Evolutionary conservation across 1,139 yeast genomes (phyloP).

Genomic region (Debaryomyces sp.): DNA sequence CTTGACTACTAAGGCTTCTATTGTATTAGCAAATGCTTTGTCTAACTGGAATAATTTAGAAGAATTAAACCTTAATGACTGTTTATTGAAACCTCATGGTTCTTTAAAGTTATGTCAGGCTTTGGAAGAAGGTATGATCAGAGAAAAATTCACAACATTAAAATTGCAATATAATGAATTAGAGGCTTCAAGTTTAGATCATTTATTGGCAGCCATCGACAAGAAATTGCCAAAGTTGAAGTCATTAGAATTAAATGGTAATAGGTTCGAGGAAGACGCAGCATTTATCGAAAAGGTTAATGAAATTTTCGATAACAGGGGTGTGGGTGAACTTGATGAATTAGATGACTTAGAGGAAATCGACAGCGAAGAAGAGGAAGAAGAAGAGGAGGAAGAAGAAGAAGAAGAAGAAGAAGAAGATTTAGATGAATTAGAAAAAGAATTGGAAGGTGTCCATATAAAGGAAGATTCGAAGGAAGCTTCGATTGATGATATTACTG

Average conservation of each 20-base stretch:
- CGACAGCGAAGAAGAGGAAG: slow-evolving; percentile 84
- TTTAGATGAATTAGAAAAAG: slow-evolving; percentile 62
- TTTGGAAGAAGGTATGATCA: slow-evolving; percentile 38
- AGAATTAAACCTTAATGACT: slow-evolving; percentile 87
- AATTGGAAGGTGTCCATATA: slow-evolving; percentile 44
- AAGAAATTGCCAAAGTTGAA: slow-evolving; percentile 63
- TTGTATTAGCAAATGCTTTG: slow-evolving; percentile 50
- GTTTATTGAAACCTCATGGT: slow-evolving; percentile 81
- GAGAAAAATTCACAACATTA: slow-evolving; percentile 52
- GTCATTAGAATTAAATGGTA: slow-evolving; percentile 85
- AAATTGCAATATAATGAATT: slow-evolving; percentile 91
- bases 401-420: slow-evolving; percentile 54
- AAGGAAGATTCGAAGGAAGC: slow-evolving; percentile 38
- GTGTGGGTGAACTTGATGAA: slow-evolving; percentile 83
- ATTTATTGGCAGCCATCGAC: slow-evolving; percentile 55
- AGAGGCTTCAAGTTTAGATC: slow-evolving; percentile 61
- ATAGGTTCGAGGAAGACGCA: slow-evolving; percentile 62
- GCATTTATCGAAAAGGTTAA: slow-evolving; percentile 36
- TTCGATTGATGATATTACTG: slow-evolving; percentile 61
- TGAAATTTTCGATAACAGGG: slow-evolving; percentile 70
- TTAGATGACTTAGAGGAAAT: slow-evolving; percentile 92
- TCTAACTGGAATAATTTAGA: slow-evolving; percentile 46
- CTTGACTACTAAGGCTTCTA: slow-evolving; percentile 76
- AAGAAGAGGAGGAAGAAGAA: slow-evolving; percentile 63
- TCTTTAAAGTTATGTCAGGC: slow-evolving; percentile 56